These are phyloP conservation scores for Xylogone sp. DNA, from an alignment of 2,329 filamentous ascomycete species.

Conservation along the genomic window DNA sequence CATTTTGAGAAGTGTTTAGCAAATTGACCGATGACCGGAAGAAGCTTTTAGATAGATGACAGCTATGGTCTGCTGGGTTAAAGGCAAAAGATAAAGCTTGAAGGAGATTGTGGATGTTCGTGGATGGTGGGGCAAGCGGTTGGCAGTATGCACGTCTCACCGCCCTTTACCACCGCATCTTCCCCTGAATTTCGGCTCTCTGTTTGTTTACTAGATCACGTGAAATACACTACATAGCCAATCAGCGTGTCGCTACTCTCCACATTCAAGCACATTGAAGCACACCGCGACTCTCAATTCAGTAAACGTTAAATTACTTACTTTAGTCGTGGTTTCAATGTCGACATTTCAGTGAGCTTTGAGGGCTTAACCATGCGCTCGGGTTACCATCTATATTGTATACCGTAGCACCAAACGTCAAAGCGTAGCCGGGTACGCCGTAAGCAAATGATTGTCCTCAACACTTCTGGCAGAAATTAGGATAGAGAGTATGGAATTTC, in stretches of 20 bases:
- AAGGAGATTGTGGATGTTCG: not conserved
- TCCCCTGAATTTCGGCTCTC: not conserved
- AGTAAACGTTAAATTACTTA: too few relatives aligned
- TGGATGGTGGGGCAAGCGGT: not conserved
- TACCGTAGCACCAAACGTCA: too few relatives aligned
- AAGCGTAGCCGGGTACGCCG: too few relatives aligned
- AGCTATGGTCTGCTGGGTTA: not conserved
- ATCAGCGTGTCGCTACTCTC: not conserved
- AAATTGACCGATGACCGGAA: not conserved
- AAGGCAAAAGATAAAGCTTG: not conserved
- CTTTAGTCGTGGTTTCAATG: too few relatives aligned
- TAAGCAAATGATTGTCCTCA: too few relatives aligned
- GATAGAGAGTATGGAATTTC: too few relatives aligned
- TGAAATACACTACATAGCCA: not conserved
- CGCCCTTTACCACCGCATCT: not conserved
- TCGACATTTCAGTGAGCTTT: too few relatives aligned
- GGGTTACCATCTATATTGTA: too few relatives aligned
- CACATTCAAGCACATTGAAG: not conserved
- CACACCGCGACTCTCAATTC: not conserved
- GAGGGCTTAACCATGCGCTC: too few relatives aligned
- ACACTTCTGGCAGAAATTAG: too few relatives aligned
- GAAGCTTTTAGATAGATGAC: not conserved
- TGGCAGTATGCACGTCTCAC: not conserved
- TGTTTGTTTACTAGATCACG: not conserved
- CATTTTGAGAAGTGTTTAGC: constrained; percentile 12